Base-by-base conservation (phyloP, 208 protist species). In the Leishmania braziliensis region DNA sequence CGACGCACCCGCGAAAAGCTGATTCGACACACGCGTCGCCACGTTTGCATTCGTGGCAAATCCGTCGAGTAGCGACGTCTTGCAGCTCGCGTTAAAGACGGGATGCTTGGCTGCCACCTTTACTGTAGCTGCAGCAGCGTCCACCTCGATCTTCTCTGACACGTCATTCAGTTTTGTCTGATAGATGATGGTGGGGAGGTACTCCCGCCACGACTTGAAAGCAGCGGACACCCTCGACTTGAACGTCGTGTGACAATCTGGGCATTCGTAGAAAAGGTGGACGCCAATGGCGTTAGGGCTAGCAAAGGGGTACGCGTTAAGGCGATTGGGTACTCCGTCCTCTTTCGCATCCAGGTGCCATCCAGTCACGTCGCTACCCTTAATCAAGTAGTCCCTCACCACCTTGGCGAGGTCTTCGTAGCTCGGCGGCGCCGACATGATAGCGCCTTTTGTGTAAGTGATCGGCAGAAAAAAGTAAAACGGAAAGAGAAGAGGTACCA, bases 261-360 rank as follows among this genome's bases (percentile, higher is more conserved):
- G 69, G 63, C 78, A 71, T 36, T 84, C 69, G 70, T 89, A 93
- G 6, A 68, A 48, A 36, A 94, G 74, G 75, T 89, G 84, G 5
- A 85, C 77, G 29, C 91, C 91, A 14, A 92, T 77, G 48, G 1
- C 81, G 71, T 43, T 83, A 75, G n/a, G 12, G 46, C 46, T 79
- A 48, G 88, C 91, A 69, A 91, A 95, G n/a, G 91, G 93, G 66
- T 80, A 93, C 50, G 73, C 88, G 51, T 78, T 84, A 29, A 92
- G 54, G 9, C 56, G 16, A 29, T 83, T 73, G 12, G 72, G 36
- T 0, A 75, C 58, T 8, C 58, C 79, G 6, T 85, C 62, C 77
- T 94, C 86, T 2, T 65, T 79, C 5, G 90, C 79, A 66, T 93
- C 86, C 51, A 96, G 60, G 29, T 70, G 68, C 83, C 88, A 95